Percentiles rank a stretch among this genome's conserved stretches.
phyloP scores from a whole-genome alignment of 345 rosid genomes.

The Pelargonium nanum region DNA sequence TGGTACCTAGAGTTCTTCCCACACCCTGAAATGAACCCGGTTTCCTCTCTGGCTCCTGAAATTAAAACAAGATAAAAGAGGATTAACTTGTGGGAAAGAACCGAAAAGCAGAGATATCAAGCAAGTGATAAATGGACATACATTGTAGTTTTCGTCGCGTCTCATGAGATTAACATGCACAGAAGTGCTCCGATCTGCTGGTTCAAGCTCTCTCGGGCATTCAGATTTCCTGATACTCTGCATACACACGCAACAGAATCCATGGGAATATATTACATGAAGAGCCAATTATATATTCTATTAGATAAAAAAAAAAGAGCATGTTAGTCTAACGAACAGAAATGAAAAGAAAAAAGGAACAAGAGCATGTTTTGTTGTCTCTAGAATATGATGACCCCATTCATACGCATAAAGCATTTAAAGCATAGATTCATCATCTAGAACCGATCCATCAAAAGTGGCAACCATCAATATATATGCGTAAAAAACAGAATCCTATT shows the following conservation, averaged over 20 bases:
- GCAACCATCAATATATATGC: neutral
- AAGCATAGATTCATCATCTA: neutral
- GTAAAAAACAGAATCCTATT: neutral
- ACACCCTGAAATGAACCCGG: constrained; percentile 31
- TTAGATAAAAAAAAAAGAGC: no score
- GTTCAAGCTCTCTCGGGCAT: constrained; percentile 80
- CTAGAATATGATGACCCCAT: neutral
- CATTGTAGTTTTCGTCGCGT: constrained; percentile 59
- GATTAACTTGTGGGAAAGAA: neutral
- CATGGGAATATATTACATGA: constrained; percentile 5
- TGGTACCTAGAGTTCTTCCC: constrained; percentile 58
- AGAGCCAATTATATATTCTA: neutral
- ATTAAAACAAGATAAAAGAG: neutral
- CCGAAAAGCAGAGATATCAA: neutral
- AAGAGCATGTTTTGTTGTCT: neutral
- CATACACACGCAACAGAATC: constrained; percentile 11
- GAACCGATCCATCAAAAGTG: neutral
- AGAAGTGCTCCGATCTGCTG: constrained; percentile 43
- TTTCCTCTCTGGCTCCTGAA: constrained; percentile 42
- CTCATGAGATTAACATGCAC: constrained; percentile 66
- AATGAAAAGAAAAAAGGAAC: neutral
- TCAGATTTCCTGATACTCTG: constrained; percentile 70
- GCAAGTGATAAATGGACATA: constrained; percentile 14
- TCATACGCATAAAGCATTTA: neutral
- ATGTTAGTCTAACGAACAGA: neutral